phyloP scores from a whole-genome alignment of 1,284 basidiomycete species.

The Naganishia liquefaciens region DNA sequence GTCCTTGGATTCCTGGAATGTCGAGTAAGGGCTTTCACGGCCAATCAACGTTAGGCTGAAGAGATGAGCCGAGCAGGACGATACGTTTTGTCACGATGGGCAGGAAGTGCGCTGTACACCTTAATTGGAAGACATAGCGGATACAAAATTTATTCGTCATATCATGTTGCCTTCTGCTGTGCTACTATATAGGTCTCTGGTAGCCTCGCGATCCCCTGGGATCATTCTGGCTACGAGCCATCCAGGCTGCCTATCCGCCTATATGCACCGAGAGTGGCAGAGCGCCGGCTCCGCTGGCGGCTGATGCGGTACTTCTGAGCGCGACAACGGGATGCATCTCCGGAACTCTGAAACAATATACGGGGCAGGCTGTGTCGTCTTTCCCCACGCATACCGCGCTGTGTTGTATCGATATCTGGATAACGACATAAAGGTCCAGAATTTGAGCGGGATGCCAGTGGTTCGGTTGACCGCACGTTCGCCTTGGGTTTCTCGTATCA shows the following conservation, averaged over 20 bases:
- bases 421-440: not conserved
- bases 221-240: too few relatives aligned
- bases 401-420: not conserved
- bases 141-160: constrained; percentile 15
- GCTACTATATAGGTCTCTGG: not conserved
- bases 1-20: not conserved
- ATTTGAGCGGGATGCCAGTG: too few relatives aligned
- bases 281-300: not conserved
- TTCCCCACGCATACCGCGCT: not conserved
- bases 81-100: not conserved
- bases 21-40: not conserved
- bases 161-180: constrained; percentile 4
- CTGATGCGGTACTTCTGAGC: not conserved
- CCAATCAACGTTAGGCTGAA: not conserved
- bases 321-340: not conserved
- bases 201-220: too few relatives aligned
- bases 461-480: not conserved
- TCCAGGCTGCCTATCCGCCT: too few relatives aligned
- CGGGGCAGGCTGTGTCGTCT: constrained; percentile 4
- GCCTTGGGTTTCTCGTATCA: too few relatives aligned
- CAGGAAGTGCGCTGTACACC: not conserved
- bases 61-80: not conserved
- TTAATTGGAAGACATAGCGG: not conserved
- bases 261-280: not conserved
- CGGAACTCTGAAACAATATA: constrained; percentile 4